Base-by-base conservation (phyloP, 2,329 filamentous ascomycete genomes). In the Trichoderma pleuroti region DNA sequence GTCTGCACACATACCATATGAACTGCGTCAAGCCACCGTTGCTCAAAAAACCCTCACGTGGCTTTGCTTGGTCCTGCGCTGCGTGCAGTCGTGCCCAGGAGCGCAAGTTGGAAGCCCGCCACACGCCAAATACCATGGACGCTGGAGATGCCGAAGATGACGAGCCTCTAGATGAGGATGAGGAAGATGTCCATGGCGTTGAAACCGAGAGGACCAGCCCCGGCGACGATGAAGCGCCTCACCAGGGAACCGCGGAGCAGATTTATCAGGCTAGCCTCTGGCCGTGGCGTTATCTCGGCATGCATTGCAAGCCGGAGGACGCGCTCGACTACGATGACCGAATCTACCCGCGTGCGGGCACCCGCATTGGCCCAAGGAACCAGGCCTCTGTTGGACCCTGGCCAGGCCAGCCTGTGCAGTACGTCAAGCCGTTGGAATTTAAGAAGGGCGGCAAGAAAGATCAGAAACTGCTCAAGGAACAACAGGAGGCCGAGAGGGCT, bases 61-160 rank as follows among this genome's bases (percentile, higher is more conserved):
- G 96, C 49, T 99, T 99, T 82, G 96, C 94, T 5, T 99, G 96
- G 96, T 95, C 96, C 34, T 99, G 96, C 81, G 96, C 93, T 68
- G 92, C 95, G 71, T 99, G 96, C 81, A 98, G 94, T 80, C 91
- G 95, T 76, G 94, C 93, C n/a, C 94, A 97, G 79, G 96, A 98
- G 81, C 90, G 93, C 75, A 97, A 93, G 80, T 85, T 98, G 32
- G 94, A 98, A 83, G 93, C 94, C 71, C 91, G 94, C 71, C 91
- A 97, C 78, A 97, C 94, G 0, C 93, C 94, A 28, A 89, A 91
- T 61, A 82, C 92, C 30, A 87, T 88, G 57, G 93, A 94, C 71
- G 86, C 90, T 68, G 81, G 86, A n/a, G 84, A 94, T 63, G 82
- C 77, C n/a, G 89, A 91, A 18, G 89, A 92, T 67, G 89, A 91